A percentile compares a stretch with the other conserved stretches of the same genome.
These are phyloP conservation scores for Epichloe aotearoae DNA, from an alignment of 2,329 filamentous ascomycete genomes.

Conservation along the genomic window DNA sequence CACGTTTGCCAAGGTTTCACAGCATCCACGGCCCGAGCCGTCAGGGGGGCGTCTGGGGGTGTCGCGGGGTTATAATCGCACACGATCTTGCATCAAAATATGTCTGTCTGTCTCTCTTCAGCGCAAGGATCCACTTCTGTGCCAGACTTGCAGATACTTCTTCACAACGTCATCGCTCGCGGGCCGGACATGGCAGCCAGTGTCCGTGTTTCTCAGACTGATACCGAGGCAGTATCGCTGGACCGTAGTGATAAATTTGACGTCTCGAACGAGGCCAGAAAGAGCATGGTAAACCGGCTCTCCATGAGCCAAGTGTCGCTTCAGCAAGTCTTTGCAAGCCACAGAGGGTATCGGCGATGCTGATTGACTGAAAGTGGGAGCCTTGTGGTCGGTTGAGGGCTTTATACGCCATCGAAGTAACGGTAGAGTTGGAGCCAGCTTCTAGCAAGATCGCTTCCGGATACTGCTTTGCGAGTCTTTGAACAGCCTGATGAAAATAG, in stretches of 20 bases:
- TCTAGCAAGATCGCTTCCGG: conserved; percentile 22
- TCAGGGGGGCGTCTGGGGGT: too few relatives aligned
- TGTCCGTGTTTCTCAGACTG: too few relatives aligned
- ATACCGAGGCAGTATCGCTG: too few relatives aligned
- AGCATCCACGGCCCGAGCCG: too few relatives aligned
- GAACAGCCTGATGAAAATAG: too few relatives aligned
- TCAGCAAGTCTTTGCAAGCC: background rate
- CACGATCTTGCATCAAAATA: too few relatives aligned
- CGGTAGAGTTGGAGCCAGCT: conserved; percentile 23
- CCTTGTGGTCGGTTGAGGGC: conserved; percentile 8
- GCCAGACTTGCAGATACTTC: background rate
- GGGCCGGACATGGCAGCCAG: background rate
- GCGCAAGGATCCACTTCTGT: background rate
- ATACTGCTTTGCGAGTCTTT: conserved; percentile 20
- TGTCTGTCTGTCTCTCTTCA: background rate
- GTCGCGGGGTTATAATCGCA: too few relatives aligned
- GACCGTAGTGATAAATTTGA: too few relatives aligned
- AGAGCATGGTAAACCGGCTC: too few relatives aligned
- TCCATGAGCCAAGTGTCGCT: too few relatives aligned
- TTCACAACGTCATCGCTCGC: background rate
- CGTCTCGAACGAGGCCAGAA: too few relatives aligned
- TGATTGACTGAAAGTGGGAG: conserved; percentile 1
- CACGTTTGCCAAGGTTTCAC: background rate
- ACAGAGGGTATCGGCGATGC: background rate
- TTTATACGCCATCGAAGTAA: conserved; percentile 20